phyloP scores from a whole-genome alignment of 2,329 filamentous ascomycete genomes.

The Cytospora leucostoma region DNA sequence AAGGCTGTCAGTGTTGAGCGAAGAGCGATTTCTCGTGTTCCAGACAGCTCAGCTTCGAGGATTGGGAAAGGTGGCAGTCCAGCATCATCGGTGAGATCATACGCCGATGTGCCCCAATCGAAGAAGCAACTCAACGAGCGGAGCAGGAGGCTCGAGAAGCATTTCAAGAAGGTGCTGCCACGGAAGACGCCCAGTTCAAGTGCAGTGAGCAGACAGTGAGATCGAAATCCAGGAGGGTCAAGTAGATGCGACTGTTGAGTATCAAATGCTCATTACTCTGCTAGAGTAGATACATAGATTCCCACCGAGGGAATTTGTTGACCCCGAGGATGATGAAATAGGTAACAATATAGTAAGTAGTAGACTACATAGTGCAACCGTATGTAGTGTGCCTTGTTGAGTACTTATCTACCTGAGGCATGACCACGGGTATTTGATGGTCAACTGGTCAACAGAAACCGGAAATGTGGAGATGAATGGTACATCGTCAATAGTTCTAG shows the following conservation, averaged over 20 bases:
- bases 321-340: too few relatives aligned
- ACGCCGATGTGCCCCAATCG: background rate
- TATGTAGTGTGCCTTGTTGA: too few relatives aligned
- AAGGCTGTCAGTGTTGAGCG: background rate
- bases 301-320: background rate
- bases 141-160: slow-evolving; percentile 16
- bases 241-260: background rate
- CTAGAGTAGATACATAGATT: background rate
- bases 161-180: slow-evolving; percentile 2
- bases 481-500: background rate
- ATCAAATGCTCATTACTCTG: too few relatives aligned
- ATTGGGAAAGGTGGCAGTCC: slow-evolving; percentile 1
- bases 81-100: slow-evolving; percentile 9
- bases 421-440: background rate
- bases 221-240: background rate
- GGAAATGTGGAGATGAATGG: background rate
- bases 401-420: too few relatives aligned
- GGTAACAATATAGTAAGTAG: too few relatives aligned
- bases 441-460: background rate
- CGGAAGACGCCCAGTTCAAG: slow-evolving; percentile 7
- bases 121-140: slow-evolving; percentile 15
- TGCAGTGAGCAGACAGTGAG: slow-evolving; percentile 8
- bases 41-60: background rate
- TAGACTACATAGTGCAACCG: too few relatives aligned
- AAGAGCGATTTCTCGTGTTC: background rate